Base-by-base conservation (phyloP, 192 early-diverging fungal species). In the Martensiomyces pterosporus region DNA sequence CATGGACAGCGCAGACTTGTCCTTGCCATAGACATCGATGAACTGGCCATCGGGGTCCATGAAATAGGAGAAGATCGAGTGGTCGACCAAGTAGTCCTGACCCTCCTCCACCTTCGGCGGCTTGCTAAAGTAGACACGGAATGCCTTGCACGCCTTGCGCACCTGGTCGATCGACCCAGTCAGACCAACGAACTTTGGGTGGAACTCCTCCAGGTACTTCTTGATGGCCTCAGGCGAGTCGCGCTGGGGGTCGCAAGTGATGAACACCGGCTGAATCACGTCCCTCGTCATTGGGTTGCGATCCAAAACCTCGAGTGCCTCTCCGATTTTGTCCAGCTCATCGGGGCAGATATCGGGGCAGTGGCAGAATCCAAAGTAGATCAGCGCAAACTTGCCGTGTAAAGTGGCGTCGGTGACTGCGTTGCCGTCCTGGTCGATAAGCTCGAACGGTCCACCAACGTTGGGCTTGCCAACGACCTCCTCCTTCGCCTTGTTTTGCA, bases 361-460 rank as follows among this genome's bases (percentile, higher is more conserved):
- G 67, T 97, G 89, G 23, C 93, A 96, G 76, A 97, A 99, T n/a
- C 97, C 97, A 83, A 99, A 99, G 75, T 99, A 99, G 6, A 97
- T 70, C 48, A 99, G 70, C 71, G 85, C 82, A 60, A 82, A 97
- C 29, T 84, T 85, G 21, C 92, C 97, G 18, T 75, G 76, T 57
- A 90, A 89, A 47, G 87, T 80, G 41, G 85, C 69, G 52, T 91
- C 81, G 9, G 87, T 88, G 1, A 83, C 80, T 2, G 72, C 64
- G 24, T 80, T 62, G 14, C 91, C 91, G 38, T 89, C 62, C 36
- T 87, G 84, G 60, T 99, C 83, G 4, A 87, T 85, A 38, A 99
- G 73, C 14, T 78, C 79, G 53, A 93, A 99, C 2, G 90, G 83
- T 0, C 92, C 93, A 1, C 97, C 97, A 26, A 99, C 81, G 22